Conservation (phyloP, 805 yeast species). For the Candida succiphila region DNA sequence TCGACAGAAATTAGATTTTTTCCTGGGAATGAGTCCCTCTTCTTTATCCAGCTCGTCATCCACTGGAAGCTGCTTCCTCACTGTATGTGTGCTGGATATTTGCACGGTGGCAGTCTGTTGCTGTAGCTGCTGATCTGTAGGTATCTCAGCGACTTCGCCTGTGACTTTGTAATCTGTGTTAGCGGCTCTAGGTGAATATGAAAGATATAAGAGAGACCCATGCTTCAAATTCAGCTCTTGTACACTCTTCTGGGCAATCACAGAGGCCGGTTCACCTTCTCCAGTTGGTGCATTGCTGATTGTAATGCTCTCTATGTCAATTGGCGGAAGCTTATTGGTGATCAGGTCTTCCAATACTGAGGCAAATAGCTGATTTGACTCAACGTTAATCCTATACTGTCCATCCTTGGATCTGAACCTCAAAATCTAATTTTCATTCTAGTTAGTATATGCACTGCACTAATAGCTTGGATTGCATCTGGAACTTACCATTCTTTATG, state of each 20-base stretch:
- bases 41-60: conserved; percentile 58
- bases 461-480: no score
- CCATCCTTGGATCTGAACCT: conserved; percentile 85
- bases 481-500: no score
- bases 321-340: conserved; percentile 25
- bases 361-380: not conserved
- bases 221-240: conserved; percentile 41
- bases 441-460: no score
- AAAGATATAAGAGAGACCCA: conserved; percentile 48
- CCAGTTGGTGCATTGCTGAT: conserved; percentile 38
- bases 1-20: conserved; percentile 55
- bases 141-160: conserved; percentile 1
- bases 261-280: conserved; percentile 28
- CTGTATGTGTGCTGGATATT: conserved; percentile 1
- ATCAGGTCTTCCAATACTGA: conserved; percentile 13
- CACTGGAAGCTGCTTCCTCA: conserved; percentile 41
- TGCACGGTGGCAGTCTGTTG: conserved; percentile 5
- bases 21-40: conserved; percentile 65
- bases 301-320: conserved; percentile 19
- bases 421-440: conserved; percentile 51
- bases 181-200: no score
- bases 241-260: conserved; percentile 20
- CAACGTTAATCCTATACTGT: conserved; percentile 50
- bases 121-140: conserved; percentile 3
- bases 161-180: no score